These are phyloP conservation scores for Bretziella fagacearum DNA, from an alignment of 2,329 filamentous ascomycete species.

Conservation along the genomic window DNA sequence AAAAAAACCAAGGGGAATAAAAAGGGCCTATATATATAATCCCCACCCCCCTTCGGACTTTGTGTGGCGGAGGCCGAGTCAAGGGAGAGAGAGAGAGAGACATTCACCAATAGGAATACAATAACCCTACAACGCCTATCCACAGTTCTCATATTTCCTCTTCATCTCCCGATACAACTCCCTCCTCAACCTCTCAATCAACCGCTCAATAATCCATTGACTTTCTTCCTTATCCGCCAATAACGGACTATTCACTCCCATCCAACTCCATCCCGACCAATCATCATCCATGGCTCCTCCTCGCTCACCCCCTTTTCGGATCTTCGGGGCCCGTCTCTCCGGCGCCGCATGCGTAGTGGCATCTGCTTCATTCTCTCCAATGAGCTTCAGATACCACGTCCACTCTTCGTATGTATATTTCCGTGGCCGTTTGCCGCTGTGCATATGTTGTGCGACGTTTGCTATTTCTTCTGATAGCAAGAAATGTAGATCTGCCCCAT, in stretches of 20 bases:
- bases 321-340: conserved; percentile 1
- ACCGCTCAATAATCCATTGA: conserved; percentile 54
- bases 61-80: neutral
- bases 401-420: conserved; percentile 70
- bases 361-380: conserved; percentile 46
- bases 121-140: neutral
- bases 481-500: conserved; percentile 36
- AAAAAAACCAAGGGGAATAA: neutral
- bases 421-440: conserved; percentile 35
- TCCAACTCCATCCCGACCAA: conserved; percentile 31
- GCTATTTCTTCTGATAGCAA: conserved; percentile 59
- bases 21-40: neutral
- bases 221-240: conserved; percentile 52
- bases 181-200: conserved; percentile 40
- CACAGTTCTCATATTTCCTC: conserved; percentile 13
- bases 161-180: conserved; percentile 27
- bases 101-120: neutral
- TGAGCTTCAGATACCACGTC: conserved; percentile 66
- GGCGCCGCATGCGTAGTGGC: conserved; percentile 22
- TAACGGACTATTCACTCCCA: conserved; percentile 50
- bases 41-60: neutral
- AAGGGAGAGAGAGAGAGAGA: neutral
- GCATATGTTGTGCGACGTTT: conserved; percentile 42
- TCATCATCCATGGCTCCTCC: too few species aligned
- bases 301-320: neutral